phyloP scores from a whole-genome alignment of 2,329 filamentous ascomycete genomes.

The Ustulina deusta region DNA sequence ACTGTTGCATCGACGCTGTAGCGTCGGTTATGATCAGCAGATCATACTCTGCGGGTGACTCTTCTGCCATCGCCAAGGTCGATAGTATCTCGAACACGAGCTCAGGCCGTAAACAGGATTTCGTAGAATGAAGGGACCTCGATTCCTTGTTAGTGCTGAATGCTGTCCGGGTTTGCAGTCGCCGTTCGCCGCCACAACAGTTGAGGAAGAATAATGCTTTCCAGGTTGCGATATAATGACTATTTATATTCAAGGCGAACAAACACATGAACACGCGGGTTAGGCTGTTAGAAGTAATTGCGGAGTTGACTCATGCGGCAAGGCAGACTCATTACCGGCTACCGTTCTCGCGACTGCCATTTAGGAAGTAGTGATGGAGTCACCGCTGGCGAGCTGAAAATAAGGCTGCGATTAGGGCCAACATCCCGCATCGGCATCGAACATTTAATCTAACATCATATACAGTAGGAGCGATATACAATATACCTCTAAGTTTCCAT shows the following conservation, averaged over 20 bases:
- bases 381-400: background rate
- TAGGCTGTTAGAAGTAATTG: background rate
- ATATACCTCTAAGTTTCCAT: too few species aligned
- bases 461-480: too few species aligned
- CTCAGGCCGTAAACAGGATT: too few species aligned
- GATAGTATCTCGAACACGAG: background rate
- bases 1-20: constrained; percentile 53
- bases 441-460: too few species aligned
- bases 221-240: background rate
- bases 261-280: background rate
- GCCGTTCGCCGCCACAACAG: background rate
- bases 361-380: background rate
- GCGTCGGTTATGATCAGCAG: constrained; percentile 61
- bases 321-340: background rate
- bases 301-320: constrained; percentile 4
- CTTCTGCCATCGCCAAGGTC: background rate
- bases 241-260: background rate
- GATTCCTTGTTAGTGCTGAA: background rate
- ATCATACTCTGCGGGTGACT: constrained; percentile 50
- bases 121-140: background rate
- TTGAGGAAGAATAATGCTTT: background rate
- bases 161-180: background rate
- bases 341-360: background rate
- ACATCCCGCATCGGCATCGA: too few species aligned
- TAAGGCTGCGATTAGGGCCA: too few species aligned